These are phyloP conservation scores for Neurospora sp. DNA, from an alignment of 495 filamentous ascomycete genomes.

Conservation along the genomic window DNA sequence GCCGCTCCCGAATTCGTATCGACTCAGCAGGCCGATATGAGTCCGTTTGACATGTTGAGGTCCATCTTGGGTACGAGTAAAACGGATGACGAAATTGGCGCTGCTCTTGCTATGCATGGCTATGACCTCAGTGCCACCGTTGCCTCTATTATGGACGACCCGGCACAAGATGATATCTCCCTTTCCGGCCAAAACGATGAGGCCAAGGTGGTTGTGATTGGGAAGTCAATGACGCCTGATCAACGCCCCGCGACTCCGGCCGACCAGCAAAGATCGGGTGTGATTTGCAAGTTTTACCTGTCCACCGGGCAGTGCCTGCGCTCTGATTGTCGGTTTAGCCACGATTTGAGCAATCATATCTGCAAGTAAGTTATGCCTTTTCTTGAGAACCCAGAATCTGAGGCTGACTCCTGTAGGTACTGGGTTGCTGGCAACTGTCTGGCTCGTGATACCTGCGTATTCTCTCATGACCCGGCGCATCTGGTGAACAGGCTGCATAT, in stretches of 20 bases:
- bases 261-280: constrained; percentile 59
- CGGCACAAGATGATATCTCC: constrained; percentile 31
- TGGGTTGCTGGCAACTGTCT: constrained; percentile 97
- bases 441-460: constrained; percentile 88
- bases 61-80: constrained; percentile 85
- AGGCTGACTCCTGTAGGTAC: constrained; percentile 50
- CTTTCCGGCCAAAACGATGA: constrained; percentile 32
- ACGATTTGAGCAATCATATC: constrained; percentile 88
- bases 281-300: constrained; percentile 94
- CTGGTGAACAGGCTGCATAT: constrained; percentile 60
- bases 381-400: background rate
- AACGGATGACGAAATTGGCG: constrained; percentile 88
- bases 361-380: constrained; percentile 75
- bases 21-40: constrained; percentile 79
- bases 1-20: constrained; percentile 67
- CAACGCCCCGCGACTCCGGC: constrained; percentile 63
- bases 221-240: constrained; percentile 77
- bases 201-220: constrained; percentile 59
- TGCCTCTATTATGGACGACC: constrained; percentile 66
- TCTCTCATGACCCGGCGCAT: constrained; percentile 89
- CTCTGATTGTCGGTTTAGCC: constrained; percentile 94
- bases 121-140: constrained; percentile 92
- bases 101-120: constrained; percentile 74
- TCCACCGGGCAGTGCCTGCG: constrained; percentile 86
- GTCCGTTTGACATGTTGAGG: constrained; percentile 93